Base-by-base conservation (phyloP, 2,329 filamentous ascomycete genomes). In the Pseudogymnoascus verrucosus region DNA sequence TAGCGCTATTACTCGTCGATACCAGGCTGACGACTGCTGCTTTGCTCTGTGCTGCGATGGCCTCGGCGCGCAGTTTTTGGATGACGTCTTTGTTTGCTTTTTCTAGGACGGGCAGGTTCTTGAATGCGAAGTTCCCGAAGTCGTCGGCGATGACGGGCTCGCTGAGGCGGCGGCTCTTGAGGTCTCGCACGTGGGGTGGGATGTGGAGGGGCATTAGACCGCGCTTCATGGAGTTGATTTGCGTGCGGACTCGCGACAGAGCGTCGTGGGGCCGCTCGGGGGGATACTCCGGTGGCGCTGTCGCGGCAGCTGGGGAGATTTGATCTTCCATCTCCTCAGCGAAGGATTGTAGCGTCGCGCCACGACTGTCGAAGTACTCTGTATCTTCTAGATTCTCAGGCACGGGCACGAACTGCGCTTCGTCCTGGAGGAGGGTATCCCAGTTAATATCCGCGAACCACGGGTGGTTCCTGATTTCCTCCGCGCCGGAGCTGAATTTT, bases 61-160 rank as follows among this genome's bases (percentile, higher is more conserved):
- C 93, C 75, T 98, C 93, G 21, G 93, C 91, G 10, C 93, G 88
- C 64, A 99, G 80, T 74, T 98, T 98, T 71, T 98, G 93, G 34
- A 99, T 96, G 31, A 98, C 92, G 71, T 99, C 95, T 74, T 99
- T 99, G 77, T 99, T 99, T 63, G 95, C 95, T 75, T 97, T 98
- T 71, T 98, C 95, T 16, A 99, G 81, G 19, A 98, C 93, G 0
- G 93, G 93, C 60, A 99, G 78, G 70, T 99, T 99, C 78, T 99
- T 99, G 81, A 96, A 99, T 40, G 91, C 86, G 76, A 99, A 99
- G 67, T 86, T 92, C 34, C 95, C 95, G 79, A 99, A 99, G 73
- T 99, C 96, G 74, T 99, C 95, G 0, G 88, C 83, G 34, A 86
- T 84, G 14, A 93, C 87, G 1, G 95, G 95, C 75, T 99, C 95